Evolutionary conservation across 1,139 yeast genomes (phyloP), one percentile per base, ranked within the genome.

Genomic region (Hansenula anomala): DNA sequence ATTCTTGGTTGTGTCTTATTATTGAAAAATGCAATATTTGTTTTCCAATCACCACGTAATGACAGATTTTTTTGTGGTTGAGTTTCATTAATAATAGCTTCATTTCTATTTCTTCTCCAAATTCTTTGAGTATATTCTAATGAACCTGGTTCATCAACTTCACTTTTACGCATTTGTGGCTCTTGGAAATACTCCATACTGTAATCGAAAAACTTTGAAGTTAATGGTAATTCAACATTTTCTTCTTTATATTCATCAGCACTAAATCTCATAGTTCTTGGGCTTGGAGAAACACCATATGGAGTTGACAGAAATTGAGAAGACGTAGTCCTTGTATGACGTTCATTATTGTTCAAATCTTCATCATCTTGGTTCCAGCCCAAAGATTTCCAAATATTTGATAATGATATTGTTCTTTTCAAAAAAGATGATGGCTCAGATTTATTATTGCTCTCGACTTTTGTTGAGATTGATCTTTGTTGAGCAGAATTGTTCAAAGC

Each of bases 131-230:
- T 79, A 53, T 88, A 87, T 46, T 88, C 92, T 45, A 82, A 78
- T 41, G 96, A 86, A 0, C 97, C 98, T 0, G 96, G 95, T 56
- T 90, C 96, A 51, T 92, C 97, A 16, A 80, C 68, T 54, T 92
- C 97, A 42, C 79, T 76, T 46, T 79, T 80, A 15, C 88, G 80
- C 84, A 92, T 85, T 57, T 92, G 97, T 0, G 99, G 97, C 56
- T 90, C 97, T 55, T 90, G 96, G 64, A 90, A 92, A 56, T 89
- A 90, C 57, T 92, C 98, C 47, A 90, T 78, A 50, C 92, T 79
- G 67, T 89, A 92, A 41, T 87, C 95, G 49, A 90, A 80, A 56
- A 92, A 90, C 4, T 82, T 81, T 17, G 95, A 83, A 14, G 71
- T 69, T 19, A 81, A 61, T 0, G 95, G 90, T 10, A 82, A 54